These are phyloP conservation scores for Strigomonas culicis DNA, from an alignment of 208 protist genomes.

Conservation along the genomic window DNA sequence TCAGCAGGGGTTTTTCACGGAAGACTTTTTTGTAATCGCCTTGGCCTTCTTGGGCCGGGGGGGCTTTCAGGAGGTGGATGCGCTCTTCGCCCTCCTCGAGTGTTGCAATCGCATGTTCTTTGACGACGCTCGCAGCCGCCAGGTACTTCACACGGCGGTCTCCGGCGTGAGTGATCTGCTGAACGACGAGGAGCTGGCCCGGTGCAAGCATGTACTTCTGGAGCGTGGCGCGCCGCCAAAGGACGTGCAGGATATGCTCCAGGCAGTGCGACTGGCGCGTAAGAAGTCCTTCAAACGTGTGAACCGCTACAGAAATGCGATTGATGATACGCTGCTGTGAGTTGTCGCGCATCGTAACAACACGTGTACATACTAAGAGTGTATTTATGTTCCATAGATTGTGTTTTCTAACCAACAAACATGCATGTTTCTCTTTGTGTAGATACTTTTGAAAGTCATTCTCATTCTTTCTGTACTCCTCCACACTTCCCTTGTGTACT, in stretches of 20 bases:
- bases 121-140: constrained; percentile 24
- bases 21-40: constrained; percentile 73
- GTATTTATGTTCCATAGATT: too few species aligned
- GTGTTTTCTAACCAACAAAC: too few species aligned
- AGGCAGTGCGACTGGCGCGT: neutral
- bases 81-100: constrained; percentile 33
- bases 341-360: too few species aligned
- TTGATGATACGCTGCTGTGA: constrained; percentile 24
- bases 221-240: constrained; percentile 24
- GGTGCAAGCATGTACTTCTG: constrained; percentile 34
- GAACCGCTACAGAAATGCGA: constrained; percentile 8
- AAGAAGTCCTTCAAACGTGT: neutral
- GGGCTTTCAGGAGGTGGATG: constrained; percentile 54
- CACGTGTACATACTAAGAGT: too few species aligned
- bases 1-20: constrained; percentile 61
- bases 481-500: too few species aligned
- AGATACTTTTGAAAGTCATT: too few species aligned
- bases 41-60: constrained; percentile 50
- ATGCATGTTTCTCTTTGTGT: too few species aligned
- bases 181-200: constrained; percentile 55
- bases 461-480: neutral
- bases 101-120: constrained; percentile 35
- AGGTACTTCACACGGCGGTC: constrained; percentile 41
- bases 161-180: constrained; percentile 40
- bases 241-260: constrained; percentile 35